Evolutionary conservation across 1,139 yeast genomes (phyloP).

Genomic region (Spathaspora sp.): DNA sequence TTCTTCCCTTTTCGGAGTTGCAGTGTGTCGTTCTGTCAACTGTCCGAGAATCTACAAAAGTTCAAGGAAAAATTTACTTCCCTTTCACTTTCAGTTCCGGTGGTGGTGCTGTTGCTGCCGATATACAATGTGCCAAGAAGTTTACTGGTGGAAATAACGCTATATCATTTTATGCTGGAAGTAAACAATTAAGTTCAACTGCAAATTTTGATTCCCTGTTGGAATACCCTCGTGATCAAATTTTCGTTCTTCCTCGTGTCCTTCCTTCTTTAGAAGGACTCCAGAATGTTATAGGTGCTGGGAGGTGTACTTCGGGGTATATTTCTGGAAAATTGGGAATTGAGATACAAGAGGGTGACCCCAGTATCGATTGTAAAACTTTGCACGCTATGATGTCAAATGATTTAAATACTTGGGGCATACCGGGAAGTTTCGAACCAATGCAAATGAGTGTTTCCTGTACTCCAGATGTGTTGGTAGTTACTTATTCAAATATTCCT

Average conservation of each 20-base stretch:
- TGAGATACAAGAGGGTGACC: conserved; percentile 4
- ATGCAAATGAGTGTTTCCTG: conserved; percentile 16
- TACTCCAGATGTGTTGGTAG: conserved; percentile 11
- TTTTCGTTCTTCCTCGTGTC: conserved; percentile 10
- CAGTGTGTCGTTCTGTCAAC: conserved; percentile 16
- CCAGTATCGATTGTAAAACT: conserved; percentile 22
- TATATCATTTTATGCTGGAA: conserved; percentile 24
- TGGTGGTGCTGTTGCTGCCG: conserved; percentile 15
- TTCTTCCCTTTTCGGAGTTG: conserved; percentile 16
- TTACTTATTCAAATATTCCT: conserved; percentile 24
- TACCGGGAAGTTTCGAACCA: conserved; percentile 13
- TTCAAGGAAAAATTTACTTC: too few relatives aligned
- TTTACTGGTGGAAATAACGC: conserved; percentile 22
- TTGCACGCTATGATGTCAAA: conserved; percentile 22
- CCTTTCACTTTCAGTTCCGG: conserved; percentile 27
- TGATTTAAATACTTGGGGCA: conserved; percentile 22
- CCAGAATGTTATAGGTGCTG: conserved; percentile 21
- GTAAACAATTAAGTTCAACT: conserved; percentile 1
- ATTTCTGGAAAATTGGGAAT: conserved; percentile 25
- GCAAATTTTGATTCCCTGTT: conserved; percentile 12
- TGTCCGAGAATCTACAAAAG: conserved; percentile 19
- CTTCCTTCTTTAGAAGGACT: conserved; percentile 17
- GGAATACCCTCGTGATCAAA: conserved; percentile 7
- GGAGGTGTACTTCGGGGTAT: conserved; percentile 25
- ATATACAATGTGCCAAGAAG: conserved; percentile 17